Evolutionary conservation across 192 early-diverging fungal species (phyloP).

Genomic region (Podila horticola): DNA sequence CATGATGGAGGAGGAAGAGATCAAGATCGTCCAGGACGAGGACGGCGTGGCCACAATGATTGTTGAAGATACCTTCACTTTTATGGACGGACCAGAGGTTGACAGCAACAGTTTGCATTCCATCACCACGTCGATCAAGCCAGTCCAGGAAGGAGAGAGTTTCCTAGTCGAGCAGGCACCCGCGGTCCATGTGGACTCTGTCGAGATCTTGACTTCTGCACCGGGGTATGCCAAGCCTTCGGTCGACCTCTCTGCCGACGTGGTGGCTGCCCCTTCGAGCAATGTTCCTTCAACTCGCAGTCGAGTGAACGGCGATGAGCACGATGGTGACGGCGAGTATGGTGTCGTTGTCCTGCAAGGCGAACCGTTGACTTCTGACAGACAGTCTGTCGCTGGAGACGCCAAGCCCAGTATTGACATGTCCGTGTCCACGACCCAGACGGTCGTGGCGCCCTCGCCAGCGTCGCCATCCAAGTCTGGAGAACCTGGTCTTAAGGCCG

Average conservation of each 20-base stretch:
- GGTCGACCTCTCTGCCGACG: not conserved
- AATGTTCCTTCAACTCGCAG: not conserved
- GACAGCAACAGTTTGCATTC: constrained; percentile 17
- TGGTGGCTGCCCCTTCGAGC: too few species aligned
- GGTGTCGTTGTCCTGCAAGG: constrained; percentile 6
- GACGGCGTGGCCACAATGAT: constrained; percentile 18
- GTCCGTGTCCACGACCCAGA: not conserved
- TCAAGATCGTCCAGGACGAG: constrained; percentile 6
- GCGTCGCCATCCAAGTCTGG: not conserved
- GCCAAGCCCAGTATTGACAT: constrained; percentile 6
- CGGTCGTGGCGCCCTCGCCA: not conserved
- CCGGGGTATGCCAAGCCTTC: constrained; percentile 23
- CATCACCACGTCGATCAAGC: constrained; percentile 30
- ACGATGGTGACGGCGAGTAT: constrained; percentile 5
- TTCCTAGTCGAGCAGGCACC: constrained; percentile 26
- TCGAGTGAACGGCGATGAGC: not conserved
- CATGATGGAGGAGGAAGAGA: constrained; percentile 18
- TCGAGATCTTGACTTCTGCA: not conserved
- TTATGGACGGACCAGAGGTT: constrained; percentile 26
- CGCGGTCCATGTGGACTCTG: constrained; percentile 6
- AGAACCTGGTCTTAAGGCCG: not conserved
- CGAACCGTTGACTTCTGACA: not conserved
- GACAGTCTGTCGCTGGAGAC: not conserved
- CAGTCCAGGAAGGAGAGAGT: constrained; percentile 25
- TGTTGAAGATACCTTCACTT: constrained; percentile 24